Conservation (phyloP, 2,329 filamentous ascomycete genomes). For the Fusarium illudens region DNA sequence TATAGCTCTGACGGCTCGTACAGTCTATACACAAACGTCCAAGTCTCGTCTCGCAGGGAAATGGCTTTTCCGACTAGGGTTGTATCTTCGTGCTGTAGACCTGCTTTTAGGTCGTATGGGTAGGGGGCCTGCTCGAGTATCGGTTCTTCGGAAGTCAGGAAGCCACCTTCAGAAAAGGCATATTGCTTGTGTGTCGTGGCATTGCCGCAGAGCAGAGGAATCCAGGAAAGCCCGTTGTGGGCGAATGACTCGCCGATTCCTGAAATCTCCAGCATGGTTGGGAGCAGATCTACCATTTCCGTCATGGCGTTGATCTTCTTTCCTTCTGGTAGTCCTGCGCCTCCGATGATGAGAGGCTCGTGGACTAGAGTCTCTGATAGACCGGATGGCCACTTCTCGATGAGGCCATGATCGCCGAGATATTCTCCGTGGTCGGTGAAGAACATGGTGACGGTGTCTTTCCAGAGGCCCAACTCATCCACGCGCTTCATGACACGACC, state of each 20-base stretch:
- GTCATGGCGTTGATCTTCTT: slow-evolving; percentile 47
- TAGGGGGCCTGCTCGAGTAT: slow-evolving; percentile 54
- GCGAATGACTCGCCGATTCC: slow-evolving; percentile 50
- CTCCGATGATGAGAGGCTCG: slow-evolving; percentile 55
- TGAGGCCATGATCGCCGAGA: slow-evolving; percentile 56
- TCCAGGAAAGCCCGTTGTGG: slow-evolving; percentile 51
- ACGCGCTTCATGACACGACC: slow-evolving; percentile 49
- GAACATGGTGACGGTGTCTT: slow-evolving; percentile 54
- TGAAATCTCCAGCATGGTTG: slow-evolving; percentile 53
- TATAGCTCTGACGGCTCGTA: slow-evolving; percentile 58
- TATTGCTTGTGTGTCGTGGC: slow-evolving; percentile 48
- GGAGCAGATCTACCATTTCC: slow-evolving; percentile 57
- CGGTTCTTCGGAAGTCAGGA: slow-evolving; percentile 54
- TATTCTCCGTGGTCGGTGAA: slow-evolving; percentile 58
- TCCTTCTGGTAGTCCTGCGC: slow-evolving; percentile 50
- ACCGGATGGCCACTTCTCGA: slow-evolving; percentile 59
- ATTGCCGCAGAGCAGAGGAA: slow-evolving; percentile 41
- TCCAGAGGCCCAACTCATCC: slow-evolving; percentile 48
- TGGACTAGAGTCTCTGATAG: slow-evolving; percentile 53
- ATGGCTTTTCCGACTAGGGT: slow-evolving; percentile 54
- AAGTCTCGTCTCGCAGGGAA: slow-evolving; percentile 47
- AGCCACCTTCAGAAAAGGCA: slow-evolving; percentile 56
- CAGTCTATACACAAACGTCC: slow-evolving; percentile 55
- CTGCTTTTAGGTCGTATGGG: slow-evolving; percentile 57
- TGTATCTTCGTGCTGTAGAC: slow-evolving; percentile 56